A percentile compares a stretch with the other conserved stretches of the same genome.
Conservation (phyloP, 108 stramenopile genomes). For the Nitzschia sp. region DNA sequence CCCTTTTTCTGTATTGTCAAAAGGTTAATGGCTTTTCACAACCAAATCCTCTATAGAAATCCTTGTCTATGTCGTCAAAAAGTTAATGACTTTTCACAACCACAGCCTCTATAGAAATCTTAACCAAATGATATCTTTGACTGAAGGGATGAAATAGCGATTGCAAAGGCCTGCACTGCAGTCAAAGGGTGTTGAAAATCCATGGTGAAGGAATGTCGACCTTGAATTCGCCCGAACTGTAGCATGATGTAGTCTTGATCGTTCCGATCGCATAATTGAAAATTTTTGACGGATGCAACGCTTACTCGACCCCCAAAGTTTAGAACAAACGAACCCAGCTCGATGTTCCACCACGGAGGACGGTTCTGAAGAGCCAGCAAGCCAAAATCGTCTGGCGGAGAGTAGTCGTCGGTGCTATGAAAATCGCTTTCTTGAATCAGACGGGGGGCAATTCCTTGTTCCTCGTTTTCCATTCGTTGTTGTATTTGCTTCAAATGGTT, state of each 20-base stretch:
- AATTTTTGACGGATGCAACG: slow-evolving; percentile 89
- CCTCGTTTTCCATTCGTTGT: slow-evolving; percentile 35
- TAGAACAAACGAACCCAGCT: slow-evolving; percentile 85
- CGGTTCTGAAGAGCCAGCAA: slow-evolving; percentile 79
- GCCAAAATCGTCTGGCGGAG: slow-evolving; percentile 57
- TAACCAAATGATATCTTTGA: slow-evolving; percentile 85
- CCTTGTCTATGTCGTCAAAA: no score
- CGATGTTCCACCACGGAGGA: slow-evolving; percentile 90
- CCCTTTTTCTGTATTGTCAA: no score
- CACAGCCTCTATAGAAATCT: no score
- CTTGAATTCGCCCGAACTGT: slow-evolving; percentile 89
- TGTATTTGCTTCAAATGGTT: slow-evolving; percentile 70
- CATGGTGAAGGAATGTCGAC: slow-evolving; percentile 88
- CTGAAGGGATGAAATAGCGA: slow-evolving; percentile 87
- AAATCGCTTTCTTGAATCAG: slow-evolving; percentile 7
- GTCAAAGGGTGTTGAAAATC: slow-evolving; percentile 87
- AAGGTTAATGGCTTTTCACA: no score
- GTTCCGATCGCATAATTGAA: slow-evolving; percentile 80
- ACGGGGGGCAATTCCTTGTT: neutral
- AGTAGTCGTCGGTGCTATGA: slow-evolving; percentile 9
- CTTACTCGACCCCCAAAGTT: slow-evolving; percentile 90
- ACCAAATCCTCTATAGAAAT: no score
- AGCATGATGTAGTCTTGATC: slow-evolving; percentile 84
- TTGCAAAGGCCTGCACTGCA: slow-evolving; percentile 87
- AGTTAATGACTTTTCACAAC: no score